Evolutionary conservation across 2,329 filamentous ascomycete genomes (phyloP).

Genomic region (Alternaria infectoria): DNA sequence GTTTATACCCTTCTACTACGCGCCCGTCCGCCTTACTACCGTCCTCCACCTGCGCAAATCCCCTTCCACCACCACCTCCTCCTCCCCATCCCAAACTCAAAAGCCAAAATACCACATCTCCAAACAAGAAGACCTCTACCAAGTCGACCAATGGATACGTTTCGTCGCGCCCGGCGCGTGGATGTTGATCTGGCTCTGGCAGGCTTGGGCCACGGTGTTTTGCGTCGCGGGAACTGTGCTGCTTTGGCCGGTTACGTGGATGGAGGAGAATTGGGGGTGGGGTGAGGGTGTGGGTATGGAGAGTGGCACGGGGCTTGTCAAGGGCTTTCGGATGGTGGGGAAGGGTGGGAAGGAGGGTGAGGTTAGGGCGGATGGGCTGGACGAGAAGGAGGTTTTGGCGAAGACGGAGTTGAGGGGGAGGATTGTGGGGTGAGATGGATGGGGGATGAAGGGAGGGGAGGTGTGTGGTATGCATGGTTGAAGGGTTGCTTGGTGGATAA

Average conservation of each 20-base stretch:
- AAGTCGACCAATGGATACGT: constrained; percentile 75
- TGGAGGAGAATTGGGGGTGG: constrained; percentile 27
- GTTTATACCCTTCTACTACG: constrained; percentile 76
- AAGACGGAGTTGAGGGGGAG: constrained; percentile 17
- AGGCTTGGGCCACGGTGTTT: constrained; percentile 68
- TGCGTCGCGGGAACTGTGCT: constrained; percentile 66
- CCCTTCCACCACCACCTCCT: not conserved
- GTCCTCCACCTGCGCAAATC: constrained; percentile 63
- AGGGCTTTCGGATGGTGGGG: not conserved
- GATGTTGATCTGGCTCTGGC: constrained; percentile 65
- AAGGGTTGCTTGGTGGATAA: not conserved
- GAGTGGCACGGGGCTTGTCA: not conserved
- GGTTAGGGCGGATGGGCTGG: constrained; percentile 17
- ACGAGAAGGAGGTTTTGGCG: constrained; percentile 13
- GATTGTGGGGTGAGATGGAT: constrained; percentile 11
- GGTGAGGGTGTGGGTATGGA: constrained; percentile 14
- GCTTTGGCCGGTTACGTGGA: constrained; percentile 55
- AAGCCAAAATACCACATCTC: constrained; percentile 70
- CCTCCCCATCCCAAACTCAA: not conserved
- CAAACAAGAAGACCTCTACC: constrained; percentile 82
- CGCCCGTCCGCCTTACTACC: constrained; percentile 70
- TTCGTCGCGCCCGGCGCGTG: constrained; percentile 69
- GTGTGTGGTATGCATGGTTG: not conserved
- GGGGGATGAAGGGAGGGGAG: not conserved
- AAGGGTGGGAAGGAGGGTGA: constrained; percentile 8